phyloP scores from a whole-genome alignment of 169 alveolate genomes.

The Blepharisma undulans region DNA sequence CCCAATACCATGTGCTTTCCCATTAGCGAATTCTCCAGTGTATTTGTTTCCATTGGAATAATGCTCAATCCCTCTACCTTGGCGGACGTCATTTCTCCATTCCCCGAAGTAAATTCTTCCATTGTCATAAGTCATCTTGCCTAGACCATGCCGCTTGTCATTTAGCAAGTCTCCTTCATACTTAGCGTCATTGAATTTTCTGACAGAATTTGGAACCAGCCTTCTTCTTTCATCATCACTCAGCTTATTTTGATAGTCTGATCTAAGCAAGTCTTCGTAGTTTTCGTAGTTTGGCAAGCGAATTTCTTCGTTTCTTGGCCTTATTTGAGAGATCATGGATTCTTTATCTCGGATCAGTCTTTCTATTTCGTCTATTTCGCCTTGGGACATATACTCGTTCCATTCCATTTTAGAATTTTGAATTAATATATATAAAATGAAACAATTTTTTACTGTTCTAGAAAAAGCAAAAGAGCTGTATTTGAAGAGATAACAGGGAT shows the following conservation, averaged over 20 bases:
- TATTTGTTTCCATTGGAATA: slow-evolving; percentile 20
- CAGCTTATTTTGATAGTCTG: neutral
- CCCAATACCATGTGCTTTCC: slow-evolving; percentile 40
- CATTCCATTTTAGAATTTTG: neutral
- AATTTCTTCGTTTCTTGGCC: neutral
- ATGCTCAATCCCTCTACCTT: slow-evolving; percentile 34
- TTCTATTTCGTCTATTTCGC: neutral
- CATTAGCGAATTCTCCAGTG: slow-evolving; percentile 10
- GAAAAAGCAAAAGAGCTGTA: too few relatives aligned
- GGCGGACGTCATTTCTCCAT: slow-evolving; percentile 33
- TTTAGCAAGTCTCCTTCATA: slow-evolving; percentile 35
- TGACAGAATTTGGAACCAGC: neutral
- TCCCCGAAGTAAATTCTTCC: slow-evolving; percentile 37
- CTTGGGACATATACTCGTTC: neutral
- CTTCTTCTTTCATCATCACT: neutral
- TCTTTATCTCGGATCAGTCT: neutral
- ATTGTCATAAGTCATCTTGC: slow-evolving; percentile 34
- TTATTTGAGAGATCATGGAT: neutral
- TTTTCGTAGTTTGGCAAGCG: neutral
- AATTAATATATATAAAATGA: too few relatives aligned
- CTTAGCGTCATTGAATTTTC: slow-evolving; percentile 16
- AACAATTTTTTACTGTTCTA: too few relatives aligned
- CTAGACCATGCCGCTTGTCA: slow-evolving; percentile 40
- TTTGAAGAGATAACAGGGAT: too few relatives aligned
- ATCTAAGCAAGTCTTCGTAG: neutral